Evolutionary conservation across 1,284 basidiomycete species (phyloP).

Genomic region (Apiotrichum mycotoxinovorans): DNA sequence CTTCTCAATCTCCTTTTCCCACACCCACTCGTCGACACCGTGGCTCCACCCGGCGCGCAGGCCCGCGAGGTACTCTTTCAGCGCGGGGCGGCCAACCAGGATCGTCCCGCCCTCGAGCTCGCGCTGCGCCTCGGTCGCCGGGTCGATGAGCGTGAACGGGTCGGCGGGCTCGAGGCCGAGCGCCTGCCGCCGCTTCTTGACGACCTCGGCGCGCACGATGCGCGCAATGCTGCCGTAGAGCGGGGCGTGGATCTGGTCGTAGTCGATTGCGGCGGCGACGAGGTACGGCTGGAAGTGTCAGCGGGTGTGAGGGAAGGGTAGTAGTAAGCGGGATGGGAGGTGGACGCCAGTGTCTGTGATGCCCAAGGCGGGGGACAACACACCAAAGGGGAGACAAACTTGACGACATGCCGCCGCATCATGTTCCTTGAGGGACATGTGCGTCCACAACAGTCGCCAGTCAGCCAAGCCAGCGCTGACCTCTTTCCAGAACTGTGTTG

Average conservation of each 20-base stretch:
- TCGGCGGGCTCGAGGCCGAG: constrained; percentile 60
- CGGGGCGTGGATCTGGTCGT: constrained; percentile 75
- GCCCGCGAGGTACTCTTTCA: constrained; percentile 93
- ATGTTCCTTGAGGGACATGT: too few species aligned
- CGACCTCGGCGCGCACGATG: constrained; percentile 55
- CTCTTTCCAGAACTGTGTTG: too few species aligned
- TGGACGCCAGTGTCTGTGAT: too few species aligned
- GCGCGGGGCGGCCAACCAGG: constrained; percentile 81
- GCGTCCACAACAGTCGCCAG: too few species aligned
- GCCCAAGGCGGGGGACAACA: too few species aligned
- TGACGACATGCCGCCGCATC: too few species aligned
- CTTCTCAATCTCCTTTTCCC: constrained; percentile 69
- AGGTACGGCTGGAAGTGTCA: constrained; percentile 69
- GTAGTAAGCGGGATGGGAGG: too few species aligned
- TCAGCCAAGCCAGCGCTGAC: too few species aligned
- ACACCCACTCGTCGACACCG: constrained; percentile 64
- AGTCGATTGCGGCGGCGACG: constrained; percentile 91
- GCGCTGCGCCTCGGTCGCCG: constrained; percentile 58
- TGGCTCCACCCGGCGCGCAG: constrained; percentile 81
- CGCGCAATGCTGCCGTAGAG: constrained; percentile 74
- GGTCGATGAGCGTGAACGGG: constrained; percentile 57
- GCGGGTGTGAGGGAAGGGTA: constrained; percentile 3
- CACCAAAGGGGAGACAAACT: too few species aligned
- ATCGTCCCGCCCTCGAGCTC: constrained; percentile 78
- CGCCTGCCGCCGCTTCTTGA: constrained; percentile 54